Evolutionary conservation across 1,284 basidiomycete species (phyloP).

Genomic region (Trichosporon ovoides): DNA sequence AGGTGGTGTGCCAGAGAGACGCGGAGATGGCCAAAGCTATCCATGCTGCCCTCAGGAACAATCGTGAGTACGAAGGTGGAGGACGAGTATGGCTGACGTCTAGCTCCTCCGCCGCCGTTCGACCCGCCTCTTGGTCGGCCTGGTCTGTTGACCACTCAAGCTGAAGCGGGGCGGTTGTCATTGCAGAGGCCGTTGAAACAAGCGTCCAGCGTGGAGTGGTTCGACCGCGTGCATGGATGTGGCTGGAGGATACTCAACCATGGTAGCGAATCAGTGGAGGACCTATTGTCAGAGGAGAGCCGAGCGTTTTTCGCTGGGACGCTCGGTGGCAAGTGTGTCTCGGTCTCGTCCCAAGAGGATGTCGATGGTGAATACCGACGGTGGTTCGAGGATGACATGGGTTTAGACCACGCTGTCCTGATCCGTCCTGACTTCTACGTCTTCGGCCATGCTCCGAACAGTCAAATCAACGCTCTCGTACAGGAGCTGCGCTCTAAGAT

Average conservation of each 20-base stretch:
- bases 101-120: neutral
- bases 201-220: too few relatives aligned
- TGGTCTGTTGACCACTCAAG: constrained; percentile 11
- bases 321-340: constrained; percentile 5
- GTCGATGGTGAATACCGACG: constrained; percentile 6
- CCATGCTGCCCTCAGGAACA: constrained; percentile 7
- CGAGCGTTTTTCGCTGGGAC: neutral
- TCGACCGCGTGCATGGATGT: constrained; percentile 12
- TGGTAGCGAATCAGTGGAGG: neutral
- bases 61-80: too few relatives aligned
- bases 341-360: constrained; percentile 8
- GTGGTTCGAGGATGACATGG: constrained; percentile 11
- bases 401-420: neutral
- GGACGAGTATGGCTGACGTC: too few relatives aligned
- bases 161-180: neutral
- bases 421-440: constrained; percentile 19
- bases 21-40: constrained; percentile 8
- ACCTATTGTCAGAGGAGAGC: neutral
- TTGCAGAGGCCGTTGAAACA: too few relatives aligned
- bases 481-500: constrained; percentile 6
- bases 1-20: constrained; percentile 24
- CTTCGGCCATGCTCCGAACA: constrained; percentile 8
- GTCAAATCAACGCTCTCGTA: constrained; percentile 4
- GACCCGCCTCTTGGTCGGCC: constrained; percentile 15
- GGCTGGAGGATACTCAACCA: constrained; percentile 16